Base-by-base conservation (phyloP, 768 basidiomycete species). In the Suillus decipiens region DNA sequence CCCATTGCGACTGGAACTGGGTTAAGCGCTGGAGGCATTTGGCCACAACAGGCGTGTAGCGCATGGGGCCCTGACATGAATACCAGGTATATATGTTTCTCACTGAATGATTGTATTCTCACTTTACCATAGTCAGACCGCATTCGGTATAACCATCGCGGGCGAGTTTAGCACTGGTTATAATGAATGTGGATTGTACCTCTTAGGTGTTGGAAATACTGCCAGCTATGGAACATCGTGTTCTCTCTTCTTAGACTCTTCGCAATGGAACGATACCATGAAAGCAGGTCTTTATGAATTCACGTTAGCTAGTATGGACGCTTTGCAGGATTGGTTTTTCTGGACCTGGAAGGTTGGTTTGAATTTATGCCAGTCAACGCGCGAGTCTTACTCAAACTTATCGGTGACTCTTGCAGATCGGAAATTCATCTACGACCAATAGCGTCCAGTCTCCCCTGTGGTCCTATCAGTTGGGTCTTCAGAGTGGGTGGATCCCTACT, bases 131-230 rank as follows among this genome's bases (percentile, higher is more conserved):
- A 83, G 81, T 71, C 83, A 73, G 71, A 75, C 69, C 63, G 72
- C 76, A 9, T 92, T 93, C 68, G 94, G 94, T 11, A 75, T 94
- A 45, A 86, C 86, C 15, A 71, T 89, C 31, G 86, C 86, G 0
- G 94, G 92, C 48, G 94, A 96, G 75, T 94, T 89, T 75, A 85
- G 89, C 59, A 81, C 81, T 2, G 88, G 86, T 11, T 81, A 79
- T 68, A 92, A 89, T 69, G 80, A 85, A 59, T 92, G 91, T 69
- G 89, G 87, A 14, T 75, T 83, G 57, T 84, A 72, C 72, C 77
- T 78, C 65, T 80, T 77, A 45, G 76, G 73, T 56, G 71, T 78
- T 47, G 66, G 70, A 9, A 63, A 69, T 19, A 69, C 74, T 1
- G 63, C 67, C 15, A 72, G 64, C 55, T 72, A 67, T 61, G 75